These are phyloP conservation scores for Lepidium sativum DNA, from an alignment of 345 rosid genomes.

Conservation along the genomic window DNA sequence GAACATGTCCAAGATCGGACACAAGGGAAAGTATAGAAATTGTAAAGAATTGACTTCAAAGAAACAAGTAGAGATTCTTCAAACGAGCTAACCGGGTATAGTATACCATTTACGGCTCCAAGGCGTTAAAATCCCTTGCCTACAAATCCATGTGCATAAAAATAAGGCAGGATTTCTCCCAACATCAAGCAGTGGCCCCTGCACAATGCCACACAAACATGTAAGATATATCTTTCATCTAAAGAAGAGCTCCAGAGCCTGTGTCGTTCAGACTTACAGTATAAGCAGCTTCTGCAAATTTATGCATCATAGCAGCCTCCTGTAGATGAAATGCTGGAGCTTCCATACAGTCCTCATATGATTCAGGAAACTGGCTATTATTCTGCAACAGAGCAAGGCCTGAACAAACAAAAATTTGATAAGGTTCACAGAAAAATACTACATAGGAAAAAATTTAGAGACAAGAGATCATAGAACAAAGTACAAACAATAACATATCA, in stretches of 20 bases:
- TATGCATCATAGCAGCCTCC: conserved; percentile 60
- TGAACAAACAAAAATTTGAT: conserved; percentile 26
- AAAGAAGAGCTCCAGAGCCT: not conserved
- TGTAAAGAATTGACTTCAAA: not conserved
- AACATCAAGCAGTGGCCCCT: conserved; percentile 90
- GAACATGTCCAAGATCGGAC: not conserved
- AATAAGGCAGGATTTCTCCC: conserved; percentile 80
- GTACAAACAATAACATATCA: not conserved
- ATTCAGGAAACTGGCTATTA: conserved; percentile 31
- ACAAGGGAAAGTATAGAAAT: not conserved
- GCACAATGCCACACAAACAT: conserved; percentile 17
- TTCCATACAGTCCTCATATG: conserved; percentile 38
- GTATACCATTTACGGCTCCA: conserved; percentile 59
- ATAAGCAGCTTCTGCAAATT: conserved; percentile 94
- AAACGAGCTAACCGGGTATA: conserved; percentile 26
- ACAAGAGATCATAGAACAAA: not conserved
- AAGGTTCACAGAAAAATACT: not conserved
- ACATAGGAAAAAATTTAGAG: not conserved
- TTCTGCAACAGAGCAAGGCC: conserved; percentile 85
- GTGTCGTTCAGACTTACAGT: conserved; percentile 39
- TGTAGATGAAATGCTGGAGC: conserved; percentile 56
- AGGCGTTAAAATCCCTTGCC: conserved; percentile 78
- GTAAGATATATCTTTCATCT: not conserved
- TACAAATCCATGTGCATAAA: conserved; percentile 75
- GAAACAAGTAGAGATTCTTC: conserved; percentile 16